Evolutionary conservation across 225 moss, liverwort and hornwort genomes (phyloP).

Genomic region (Antitrichia curtipendula): DNA sequence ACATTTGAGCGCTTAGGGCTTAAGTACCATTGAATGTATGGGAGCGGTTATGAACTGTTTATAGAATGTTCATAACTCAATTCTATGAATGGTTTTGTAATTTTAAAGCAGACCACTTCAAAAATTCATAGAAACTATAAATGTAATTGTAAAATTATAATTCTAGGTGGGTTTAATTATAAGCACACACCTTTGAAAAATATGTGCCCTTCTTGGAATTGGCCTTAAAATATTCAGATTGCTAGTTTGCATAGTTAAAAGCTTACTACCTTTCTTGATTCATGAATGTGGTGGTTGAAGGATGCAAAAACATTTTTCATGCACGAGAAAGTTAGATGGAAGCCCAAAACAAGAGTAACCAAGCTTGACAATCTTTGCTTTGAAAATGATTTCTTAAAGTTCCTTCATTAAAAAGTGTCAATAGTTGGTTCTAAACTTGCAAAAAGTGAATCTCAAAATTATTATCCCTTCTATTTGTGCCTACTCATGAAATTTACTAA

Average conservation of each 20-base stretch:
- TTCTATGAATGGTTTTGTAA: not conserved
- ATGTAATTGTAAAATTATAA: not conserved
- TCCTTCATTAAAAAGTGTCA: too few species aligned
- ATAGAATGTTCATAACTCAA: not conserved
- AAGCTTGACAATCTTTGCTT: too few species aligned
- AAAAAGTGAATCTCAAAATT: not conserved
- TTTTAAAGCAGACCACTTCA: fast-evolving
- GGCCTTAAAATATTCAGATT: too few species aligned
- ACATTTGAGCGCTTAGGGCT: too few species aligned
- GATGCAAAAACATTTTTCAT: not conserved
- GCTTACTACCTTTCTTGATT: too few species aligned
- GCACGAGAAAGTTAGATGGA: not conserved
- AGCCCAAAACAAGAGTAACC: not conserved
- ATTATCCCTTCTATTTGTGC: not conserved
- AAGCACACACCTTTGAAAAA: too few species aligned
- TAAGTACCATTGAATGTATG: not conserved
- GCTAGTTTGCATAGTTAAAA: too few species aligned
- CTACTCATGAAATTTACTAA: not conserved
- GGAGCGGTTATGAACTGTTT: not conserved
- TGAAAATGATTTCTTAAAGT: too few species aligned
- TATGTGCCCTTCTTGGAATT: not conserved
- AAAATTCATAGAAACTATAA: not conserved
- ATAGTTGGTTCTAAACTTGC: not conserved
- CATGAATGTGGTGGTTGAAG: too few species aligned
- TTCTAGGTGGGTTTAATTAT: not conserved